Base-by-base conservation (phyloP, 2,329 filamentous ascomycete species). In the Penicillium expansum region DNA sequence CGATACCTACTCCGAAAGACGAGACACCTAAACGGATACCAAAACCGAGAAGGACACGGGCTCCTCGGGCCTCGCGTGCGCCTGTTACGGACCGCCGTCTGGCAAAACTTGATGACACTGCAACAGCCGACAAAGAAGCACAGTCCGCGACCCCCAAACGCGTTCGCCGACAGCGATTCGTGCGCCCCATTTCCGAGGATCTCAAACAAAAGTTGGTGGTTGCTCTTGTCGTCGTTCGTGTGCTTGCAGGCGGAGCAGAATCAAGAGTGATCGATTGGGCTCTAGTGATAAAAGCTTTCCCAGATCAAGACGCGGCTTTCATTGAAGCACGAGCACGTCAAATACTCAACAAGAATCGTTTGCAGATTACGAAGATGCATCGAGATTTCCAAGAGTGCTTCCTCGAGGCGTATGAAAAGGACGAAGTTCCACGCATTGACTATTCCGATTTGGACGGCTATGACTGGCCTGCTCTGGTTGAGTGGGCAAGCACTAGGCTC, bases 361-460 rank as follows among this genome's bases (percentile, higher is more conserved):
- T 75, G 29, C 73, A 78, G 41, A 67, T 80, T 29, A 65, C 71
- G 2, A 76, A 77, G 55, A 72, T 81, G 68, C 76, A 79, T 52
- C 69, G 69, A 27, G 75, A 79, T 55, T 79, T 82, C 57, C 78
- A 80, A 53, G 72, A 76, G 42, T 71, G 69, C 37, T 80, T 77
- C 56, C 63, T 78, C 13, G 71, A 76, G 41, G 80, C 78, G 2
- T 80, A 82, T 52, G 72, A 72, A 33, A 71, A 71, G 8, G 69
- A 70, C 7, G 63, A 74, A 43, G 73, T 81, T 3, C 78, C 79
- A 9, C 60, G 60, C 2, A 75, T 82, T 43, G 69, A 81, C 55
- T 80, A 76, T 48, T 65, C 74, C 18, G 63, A 80, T 48, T 63
- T 80, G 32, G 67, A 72, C 48, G 61, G 58, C 10, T 81, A 80